These are phyloP conservation scores for Pisolithus albus DNA, from an alignment of 768 basidiomycete species.

Conservation along the genomic window DNA sequence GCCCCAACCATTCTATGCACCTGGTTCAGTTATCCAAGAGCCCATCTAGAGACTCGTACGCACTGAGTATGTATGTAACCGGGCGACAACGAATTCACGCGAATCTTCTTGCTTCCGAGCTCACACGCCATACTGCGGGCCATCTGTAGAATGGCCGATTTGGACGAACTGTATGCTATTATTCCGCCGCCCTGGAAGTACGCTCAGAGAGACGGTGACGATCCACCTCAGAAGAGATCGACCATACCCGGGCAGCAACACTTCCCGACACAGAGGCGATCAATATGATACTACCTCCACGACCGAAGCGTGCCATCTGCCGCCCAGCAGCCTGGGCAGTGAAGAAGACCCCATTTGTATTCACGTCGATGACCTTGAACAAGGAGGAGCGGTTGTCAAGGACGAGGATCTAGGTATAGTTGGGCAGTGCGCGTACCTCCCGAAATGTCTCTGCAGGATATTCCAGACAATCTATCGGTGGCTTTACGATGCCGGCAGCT, in stretches of 20 bases:
- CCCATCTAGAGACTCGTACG: constrained; percentile 12
- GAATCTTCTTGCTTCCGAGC: constrained; percentile 55
- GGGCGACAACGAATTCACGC: constrained; percentile 72
- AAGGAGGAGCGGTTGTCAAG: not conserved
- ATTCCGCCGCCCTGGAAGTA: constrained; percentile 60
- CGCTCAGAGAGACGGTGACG: not conserved
- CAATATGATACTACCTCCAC: constrained; percentile 49
- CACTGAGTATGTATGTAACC: constrained; percentile 70
- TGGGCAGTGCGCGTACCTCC: constrained; percentile 35
- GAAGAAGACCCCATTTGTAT: constrained; percentile 54
- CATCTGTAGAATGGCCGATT: constrained; percentile 76
- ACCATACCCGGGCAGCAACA: constrained; percentile 58
- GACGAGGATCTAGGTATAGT: not conserved
- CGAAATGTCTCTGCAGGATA: constrained; percentile 61
- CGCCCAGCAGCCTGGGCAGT: constrained; percentile 56
- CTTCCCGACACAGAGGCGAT: constrained; percentile 57
- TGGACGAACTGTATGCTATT: constrained; percentile 75
- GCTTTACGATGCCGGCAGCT: constrained; percentile 65
- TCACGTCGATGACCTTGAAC: constrained; percentile 55
- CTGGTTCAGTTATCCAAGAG: not conserved
- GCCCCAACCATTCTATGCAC: constrained; percentile 62
- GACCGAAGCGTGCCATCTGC: constrained; percentile 46
- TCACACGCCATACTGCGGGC: constrained; percentile 78
- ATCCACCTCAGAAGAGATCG: too few species aligned
- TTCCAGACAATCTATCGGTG: constrained; percentile 54